Percentiles rank a stretch among this genome's conserved stretches.
Conservation (phyloP, 1,139 yeast genomes). For the Petasospora fabianii region DNA sequence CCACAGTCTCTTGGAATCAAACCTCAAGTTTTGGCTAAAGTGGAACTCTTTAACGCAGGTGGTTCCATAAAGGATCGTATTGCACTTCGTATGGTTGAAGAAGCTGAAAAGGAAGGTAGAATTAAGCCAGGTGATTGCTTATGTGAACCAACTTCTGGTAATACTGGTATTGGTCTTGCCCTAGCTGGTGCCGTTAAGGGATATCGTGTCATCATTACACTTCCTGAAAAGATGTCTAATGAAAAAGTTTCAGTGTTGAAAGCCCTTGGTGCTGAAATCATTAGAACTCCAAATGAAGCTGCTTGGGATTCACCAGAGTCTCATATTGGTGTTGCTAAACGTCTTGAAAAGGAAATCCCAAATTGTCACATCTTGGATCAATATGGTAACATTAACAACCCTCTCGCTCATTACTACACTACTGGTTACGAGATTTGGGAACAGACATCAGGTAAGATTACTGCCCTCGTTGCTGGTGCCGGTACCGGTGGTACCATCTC, state of each 20-base stretch:
- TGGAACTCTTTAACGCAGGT: conserved; percentile 87
- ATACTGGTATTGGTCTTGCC: conserved; percentile 87
- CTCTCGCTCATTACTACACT: conserved; percentile 79
- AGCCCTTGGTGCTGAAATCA: conserved; percentile 88
- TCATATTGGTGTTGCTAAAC: conserved; percentile 84
- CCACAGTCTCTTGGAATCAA: conserved; percentile 77
- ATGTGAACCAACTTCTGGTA: conserved; percentile 89
- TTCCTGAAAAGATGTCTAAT: conserved; percentile 91
- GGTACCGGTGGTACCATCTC: conserved; percentile 86
- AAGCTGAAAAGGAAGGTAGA: conserved; percentile 75
- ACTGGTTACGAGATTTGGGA: conserved; percentile 87
- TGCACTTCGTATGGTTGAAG: conserved; percentile 81
- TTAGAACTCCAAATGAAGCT: conserved; percentile 90
- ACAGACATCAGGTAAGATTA: conserved; percentile 69
- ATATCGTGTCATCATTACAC: conserved; percentile 80
- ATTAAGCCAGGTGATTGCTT: conserved; percentile 84
- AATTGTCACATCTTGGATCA: conserved; percentile 85
- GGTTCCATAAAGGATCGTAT: conserved; percentile 96
- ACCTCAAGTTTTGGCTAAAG: conserved; percentile 80
- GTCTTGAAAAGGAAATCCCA: conserved; percentile 79
- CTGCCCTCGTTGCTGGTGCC: conserved; percentile 84
- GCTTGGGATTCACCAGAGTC: conserved; percentile 94
- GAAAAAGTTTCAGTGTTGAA: conserved; percentile 86
- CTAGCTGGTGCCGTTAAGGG: conserved; percentile 85
- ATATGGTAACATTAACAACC: conserved; percentile 75